Conservation (phyloP, 768 basidiomycete species). For the Hypsizygus marmoreus region DNA sequence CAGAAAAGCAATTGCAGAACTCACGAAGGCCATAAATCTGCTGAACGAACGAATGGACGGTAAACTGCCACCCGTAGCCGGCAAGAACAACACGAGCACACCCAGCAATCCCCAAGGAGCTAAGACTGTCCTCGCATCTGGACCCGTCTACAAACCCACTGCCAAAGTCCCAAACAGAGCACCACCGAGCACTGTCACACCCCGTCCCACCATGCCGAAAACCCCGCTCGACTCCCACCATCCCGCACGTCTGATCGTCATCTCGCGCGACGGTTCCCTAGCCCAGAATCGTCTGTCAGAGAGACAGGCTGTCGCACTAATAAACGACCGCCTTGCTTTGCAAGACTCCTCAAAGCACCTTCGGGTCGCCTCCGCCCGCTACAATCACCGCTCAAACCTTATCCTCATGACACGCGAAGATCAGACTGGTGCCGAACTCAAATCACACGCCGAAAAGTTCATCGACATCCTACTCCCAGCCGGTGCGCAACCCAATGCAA, state of each 20-base stretch:
- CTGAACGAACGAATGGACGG: neutral
- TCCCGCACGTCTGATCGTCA: slow-evolving; percentile 13
- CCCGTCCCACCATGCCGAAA: too few species aligned
- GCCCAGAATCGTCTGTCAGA: neutral
- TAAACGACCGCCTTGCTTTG: slow-evolving; percentile 12
- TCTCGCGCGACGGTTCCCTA: slow-evolving; percentile 9
- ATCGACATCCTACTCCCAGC: slow-evolving; percentile 1
- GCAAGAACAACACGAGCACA: neutral
- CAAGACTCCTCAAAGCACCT: slow-evolving; percentile 10
- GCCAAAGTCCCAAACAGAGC: neutral
- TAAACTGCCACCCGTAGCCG: neutral
- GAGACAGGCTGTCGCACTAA: neutral
- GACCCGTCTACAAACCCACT: neutral
- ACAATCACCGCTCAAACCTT: slow-evolving; percentile 18
- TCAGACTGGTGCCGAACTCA: slow-evolving; percentile 18
- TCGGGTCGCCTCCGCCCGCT: slow-evolving; percentile 15
- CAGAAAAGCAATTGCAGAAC: neutral
- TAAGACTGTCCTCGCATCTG: neutral
- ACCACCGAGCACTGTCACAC: too few species aligned
- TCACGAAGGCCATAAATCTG: neutral
- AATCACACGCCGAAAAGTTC: slow-evolving; percentile 8
- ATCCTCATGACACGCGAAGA: slow-evolving; percentile 18
- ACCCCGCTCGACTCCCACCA: slow-evolving; percentile 14
- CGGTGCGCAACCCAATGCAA: slow-evolving; percentile 5
- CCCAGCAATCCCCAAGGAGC: neutral